Percentiles rank a stretch among this genome's conserved stretches.
phyloP scores from a whole-genome alignment of 176 grass and related monocot genomes.

The Cenchrus fungigraminus region DNA sequence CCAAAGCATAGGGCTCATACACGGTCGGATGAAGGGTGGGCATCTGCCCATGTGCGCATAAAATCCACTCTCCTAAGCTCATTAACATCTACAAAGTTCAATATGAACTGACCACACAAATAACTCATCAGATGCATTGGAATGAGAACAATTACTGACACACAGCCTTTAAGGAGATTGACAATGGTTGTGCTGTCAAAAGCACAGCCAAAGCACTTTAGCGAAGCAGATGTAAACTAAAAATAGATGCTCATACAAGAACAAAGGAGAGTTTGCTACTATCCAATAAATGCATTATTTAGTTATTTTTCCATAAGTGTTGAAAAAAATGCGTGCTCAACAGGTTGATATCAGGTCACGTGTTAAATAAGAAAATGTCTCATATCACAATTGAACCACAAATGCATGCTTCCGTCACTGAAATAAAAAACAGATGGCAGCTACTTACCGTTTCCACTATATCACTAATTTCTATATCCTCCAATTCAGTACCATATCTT shows the following conservation, averaged over 20 bases:
- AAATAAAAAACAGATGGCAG: neutral
- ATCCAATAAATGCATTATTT: neutral
- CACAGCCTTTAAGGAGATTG: too few relatives aligned
- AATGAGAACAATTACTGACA: too few relatives aligned
- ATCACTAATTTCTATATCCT: constrained; percentile 61
- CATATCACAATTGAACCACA: neutral
- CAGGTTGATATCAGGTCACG: neutral
- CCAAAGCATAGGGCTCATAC: too few relatives aligned
- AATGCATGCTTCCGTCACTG: neutral
- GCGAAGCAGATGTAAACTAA: neutral
- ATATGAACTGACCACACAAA: too few relatives aligned
- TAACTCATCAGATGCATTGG: too few relatives aligned
- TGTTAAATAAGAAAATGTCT: neutral
- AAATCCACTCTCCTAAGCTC: too few relatives aligned
- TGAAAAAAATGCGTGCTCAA: neutral
- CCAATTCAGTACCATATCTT: constrained; percentile 76
- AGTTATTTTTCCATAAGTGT: neutral
- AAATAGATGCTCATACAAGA: constrained; percentile 8
- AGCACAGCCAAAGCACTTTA: neutral
- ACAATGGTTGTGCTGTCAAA: too few relatives aligned
- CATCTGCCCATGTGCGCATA: too few relatives aligned
- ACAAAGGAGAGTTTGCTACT: neutral
- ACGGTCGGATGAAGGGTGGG: too few relatives aligned
- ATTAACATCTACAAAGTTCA: too few relatives aligned
- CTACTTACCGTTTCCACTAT: constrained; percentile 81